Base-by-base conservation (phyloP, 768 basidiomycete genomes). In the Macrolepiota fuliginosa region DNA sequence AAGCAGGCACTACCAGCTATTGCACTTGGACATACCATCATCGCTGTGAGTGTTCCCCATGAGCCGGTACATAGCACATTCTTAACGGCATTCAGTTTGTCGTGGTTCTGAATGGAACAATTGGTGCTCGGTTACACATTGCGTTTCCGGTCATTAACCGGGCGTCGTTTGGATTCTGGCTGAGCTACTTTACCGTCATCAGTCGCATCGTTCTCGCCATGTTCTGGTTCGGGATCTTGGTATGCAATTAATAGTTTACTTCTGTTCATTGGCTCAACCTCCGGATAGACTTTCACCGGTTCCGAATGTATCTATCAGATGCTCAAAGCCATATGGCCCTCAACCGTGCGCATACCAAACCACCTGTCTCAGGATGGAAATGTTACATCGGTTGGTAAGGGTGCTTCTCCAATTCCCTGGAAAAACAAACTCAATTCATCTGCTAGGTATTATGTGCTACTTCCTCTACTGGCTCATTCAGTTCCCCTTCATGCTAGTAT, bases 121-220 rank as follows among this genome's bases (percentile, higher is more conserved):
- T 85, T 27, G 91, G 92, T 25, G 89, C 92, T 25, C 83, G 89
- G 19, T 80, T 92, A 49, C 91, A 91, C 65, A 76, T 94, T 25
- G 84, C 89, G 0, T 93, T 93, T 70, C 81, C 83, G 0, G 76
- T 94, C 54, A 77, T 93, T n/a, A 91, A 89, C 66, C 81, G 93
- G 15, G 92, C 92, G 1, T 92, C 90, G 0, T 91, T 94, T 66
- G 93, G 94, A 1, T 94, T 93, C 76, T 94, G 90, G 86, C 83
- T 94, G 67, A 90, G 91, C 69, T 94, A 92, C 74, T 94, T 94
- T 72, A 86, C 84, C 61, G 89, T 95, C 50, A 70, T 94, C 61
- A 91, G 89, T 65, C 84, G 92, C 22, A 82, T 87, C 47, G 74
- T 92, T 19, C 81, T 94, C 24, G 80, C 89, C 39, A 83, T 92